A percentile compares a stretch with the other conserved stretches of the same genome.
Evolutionary conservation across 768 basidiomycete species (phyloP).

Genomic region (Rhodosporidiobolus odoratus): DNA sequence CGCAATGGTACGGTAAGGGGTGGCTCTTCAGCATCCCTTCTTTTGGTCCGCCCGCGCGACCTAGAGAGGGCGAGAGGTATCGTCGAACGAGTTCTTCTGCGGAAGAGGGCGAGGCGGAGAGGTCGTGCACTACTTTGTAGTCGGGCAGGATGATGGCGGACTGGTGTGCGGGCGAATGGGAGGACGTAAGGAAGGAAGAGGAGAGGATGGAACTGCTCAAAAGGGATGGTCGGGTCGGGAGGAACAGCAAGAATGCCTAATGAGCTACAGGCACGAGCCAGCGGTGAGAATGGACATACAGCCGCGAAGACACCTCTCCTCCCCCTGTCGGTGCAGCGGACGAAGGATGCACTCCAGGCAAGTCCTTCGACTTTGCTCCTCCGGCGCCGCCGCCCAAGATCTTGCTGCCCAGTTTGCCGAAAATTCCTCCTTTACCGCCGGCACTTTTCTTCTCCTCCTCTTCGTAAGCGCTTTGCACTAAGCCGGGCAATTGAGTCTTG

Average conservation of each 20-base stretch:
- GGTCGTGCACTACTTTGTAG: conserved; percentile 72
- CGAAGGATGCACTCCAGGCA: conserved; percentile 15
- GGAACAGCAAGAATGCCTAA: not conserved
- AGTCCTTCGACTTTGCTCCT: not conserved
- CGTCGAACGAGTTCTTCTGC: conserved; percentile 56
- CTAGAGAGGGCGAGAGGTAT: conserved; percentile 12
- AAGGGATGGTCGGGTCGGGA: no score
- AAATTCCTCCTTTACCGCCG: not conserved
- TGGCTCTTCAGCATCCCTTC: conserved; percentile 4
- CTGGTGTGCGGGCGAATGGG: conserved; percentile 60
- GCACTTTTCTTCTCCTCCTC: conserved; percentile 1
- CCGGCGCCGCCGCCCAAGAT: conserved; percentile 1
- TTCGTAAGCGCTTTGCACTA: conserved; percentile 48
- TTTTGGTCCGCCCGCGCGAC: not conserved
- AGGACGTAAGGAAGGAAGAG: conserved; percentile 41
- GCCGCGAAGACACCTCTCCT: not conserved
- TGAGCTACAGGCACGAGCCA: not conserved
- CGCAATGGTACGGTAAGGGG: conserved; percentile 74
- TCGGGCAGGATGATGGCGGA: conserved; percentile 88
- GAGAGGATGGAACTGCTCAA: conserved; percentile 25
- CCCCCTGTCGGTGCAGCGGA: not conserved
- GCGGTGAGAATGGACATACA: not conserved
- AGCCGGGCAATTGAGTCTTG: conserved; percentile 63
- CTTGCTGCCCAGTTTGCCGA: conserved; percentile 27
- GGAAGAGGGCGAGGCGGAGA: conserved; percentile 60